Evolutionary conservation across 2,329 filamentous ascomycete species (phyloP).

Genomic region (Hypoxylon sp.): DNA sequence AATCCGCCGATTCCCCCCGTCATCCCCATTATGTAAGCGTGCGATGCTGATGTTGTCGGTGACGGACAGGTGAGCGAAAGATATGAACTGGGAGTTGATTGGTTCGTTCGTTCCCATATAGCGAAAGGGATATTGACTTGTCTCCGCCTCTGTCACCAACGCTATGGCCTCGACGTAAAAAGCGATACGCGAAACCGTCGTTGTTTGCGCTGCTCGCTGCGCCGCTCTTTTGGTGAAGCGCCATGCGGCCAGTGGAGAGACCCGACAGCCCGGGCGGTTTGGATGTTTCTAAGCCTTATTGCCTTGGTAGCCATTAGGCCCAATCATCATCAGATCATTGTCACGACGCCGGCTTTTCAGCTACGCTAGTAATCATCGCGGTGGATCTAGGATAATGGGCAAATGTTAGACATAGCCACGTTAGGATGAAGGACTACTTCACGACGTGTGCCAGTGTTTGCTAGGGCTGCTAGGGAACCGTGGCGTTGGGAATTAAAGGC

Average conservation of each 20-base stretch:
- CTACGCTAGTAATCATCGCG: background rate
- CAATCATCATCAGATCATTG: background rate
- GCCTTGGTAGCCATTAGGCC: background rate
- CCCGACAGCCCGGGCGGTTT: conserved; percentile 12
- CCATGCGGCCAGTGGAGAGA: conserved; percentile 22
- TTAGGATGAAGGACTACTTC: conserved; percentile 20
- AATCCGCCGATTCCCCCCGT: conserved; percentile 13
- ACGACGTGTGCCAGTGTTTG: background rate
- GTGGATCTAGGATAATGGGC: background rate
- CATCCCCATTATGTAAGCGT: conserved; percentile 24
- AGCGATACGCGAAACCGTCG: conserved; percentile 24
- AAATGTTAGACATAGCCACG: conserved; percentile 14
- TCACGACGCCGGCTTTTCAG: background rate
- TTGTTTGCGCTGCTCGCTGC: conserved; percentile 13
- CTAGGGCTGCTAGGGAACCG: conserved; percentile 1
- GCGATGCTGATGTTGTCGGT: conserved; percentile 10
- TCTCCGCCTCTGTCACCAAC: conserved; percentile 4
- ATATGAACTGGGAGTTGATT: background rate
- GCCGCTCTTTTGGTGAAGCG: conserved; percentile 17
- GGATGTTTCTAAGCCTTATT: background rate
- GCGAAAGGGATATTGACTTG: conserved; percentile 3
- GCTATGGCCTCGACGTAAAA: background rate
- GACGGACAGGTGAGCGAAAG: background rate
- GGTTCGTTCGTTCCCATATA: conserved; percentile 1
- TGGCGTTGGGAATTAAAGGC: conserved; percentile 10